These are phyloP conservation scores for Vigna reflexopilosa DNA, from an alignment of 306 rosid genomes.

Conservation along the genomic window DNA sequence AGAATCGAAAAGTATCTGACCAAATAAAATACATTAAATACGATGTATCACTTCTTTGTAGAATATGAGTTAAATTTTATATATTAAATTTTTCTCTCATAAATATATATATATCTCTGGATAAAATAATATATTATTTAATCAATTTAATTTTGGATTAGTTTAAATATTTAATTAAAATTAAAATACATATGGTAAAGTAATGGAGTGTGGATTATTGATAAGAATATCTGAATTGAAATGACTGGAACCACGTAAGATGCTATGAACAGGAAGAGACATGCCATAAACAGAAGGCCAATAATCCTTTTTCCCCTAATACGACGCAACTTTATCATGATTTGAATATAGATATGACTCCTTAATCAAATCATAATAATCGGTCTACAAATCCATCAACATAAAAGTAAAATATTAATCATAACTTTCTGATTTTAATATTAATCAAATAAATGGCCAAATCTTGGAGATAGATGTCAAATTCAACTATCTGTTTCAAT, in stretches of 20 bases:
- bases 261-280: constrained; percentile 15
- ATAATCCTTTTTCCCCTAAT: neutral
- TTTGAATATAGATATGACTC: constrained; percentile 18
- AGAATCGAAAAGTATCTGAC: too few relatives aligned
- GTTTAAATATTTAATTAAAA: neutral
- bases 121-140: too few relatives aligned
- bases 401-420: constrained; percentile 28
- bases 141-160: too few relatives aligned
- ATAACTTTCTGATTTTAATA: constrained; percentile 25
- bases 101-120: too few relatives aligned
- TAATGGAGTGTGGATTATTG: neutral
- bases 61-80: too few relatives aligned
- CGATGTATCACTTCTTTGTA: too few relatives aligned
- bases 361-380: constrained; percentile 22
- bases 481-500: constrained; percentile 43
- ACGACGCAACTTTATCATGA: constrained; percentile 17
- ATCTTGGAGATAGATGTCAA: constrained; percentile 32
- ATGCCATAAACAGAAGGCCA: neutral
- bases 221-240: neutral
- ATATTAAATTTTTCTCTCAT: too few relatives aligned
- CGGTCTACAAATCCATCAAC: constrained; percentile 29
- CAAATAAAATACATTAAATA: too few relatives aligned
- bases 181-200: neutral
- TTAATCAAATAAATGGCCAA: constrained; percentile 28
- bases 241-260: neutral